Percentiles rank a stretch among this genome's conserved stretches.
These are phyloP conservation scores for Juncus effusus DNA, from an alignment of 176 grass and related monocot genomes.

Conservation along the genomic window DNA sequence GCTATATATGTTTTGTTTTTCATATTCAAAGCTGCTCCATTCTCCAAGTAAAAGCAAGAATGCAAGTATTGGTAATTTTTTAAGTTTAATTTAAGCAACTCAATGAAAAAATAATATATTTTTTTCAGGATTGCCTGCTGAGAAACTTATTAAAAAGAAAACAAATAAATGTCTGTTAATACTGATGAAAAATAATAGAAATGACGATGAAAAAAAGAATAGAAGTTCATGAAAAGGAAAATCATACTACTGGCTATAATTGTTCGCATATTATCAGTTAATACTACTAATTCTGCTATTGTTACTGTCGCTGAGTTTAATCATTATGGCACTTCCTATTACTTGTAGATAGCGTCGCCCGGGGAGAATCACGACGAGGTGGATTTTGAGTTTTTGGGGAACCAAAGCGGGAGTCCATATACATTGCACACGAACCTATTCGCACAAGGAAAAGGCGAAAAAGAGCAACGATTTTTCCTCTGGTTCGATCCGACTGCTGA, in stretches of 20 bases:
- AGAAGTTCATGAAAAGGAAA: background rate
- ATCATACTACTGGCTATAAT: background rate
- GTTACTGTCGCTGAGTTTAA: background rate
- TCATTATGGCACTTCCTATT: conserved; percentile 1
- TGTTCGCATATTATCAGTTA: background rate
- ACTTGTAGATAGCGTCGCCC: conserved; percentile 32
- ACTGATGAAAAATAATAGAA: background rate
- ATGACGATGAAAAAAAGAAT: background rate
- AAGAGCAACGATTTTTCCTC: conserved; percentile 42
- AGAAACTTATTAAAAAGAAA: no score
- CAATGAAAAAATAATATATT: no score
- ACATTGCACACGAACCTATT: conserved; percentile 54
- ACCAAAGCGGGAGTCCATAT: conserved; percentile 35
- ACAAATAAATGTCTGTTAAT: background rate
- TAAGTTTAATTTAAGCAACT: no score
- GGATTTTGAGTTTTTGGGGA: conserved; percentile 51
- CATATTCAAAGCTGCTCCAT: no score
- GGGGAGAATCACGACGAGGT: conserved; percentile 49
- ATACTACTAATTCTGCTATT: background rate
- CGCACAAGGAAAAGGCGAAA: conserved; percentile 28
- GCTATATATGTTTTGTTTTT: no score
- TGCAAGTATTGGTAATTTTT: no score
- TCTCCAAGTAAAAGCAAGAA: no score
- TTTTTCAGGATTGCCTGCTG: no score
- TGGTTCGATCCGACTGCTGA: conserved; percentile 52